phyloP scores from a whole-genome alignment of 345 rosid genomes.

The Eucalyptus cloeziana region DNA sequence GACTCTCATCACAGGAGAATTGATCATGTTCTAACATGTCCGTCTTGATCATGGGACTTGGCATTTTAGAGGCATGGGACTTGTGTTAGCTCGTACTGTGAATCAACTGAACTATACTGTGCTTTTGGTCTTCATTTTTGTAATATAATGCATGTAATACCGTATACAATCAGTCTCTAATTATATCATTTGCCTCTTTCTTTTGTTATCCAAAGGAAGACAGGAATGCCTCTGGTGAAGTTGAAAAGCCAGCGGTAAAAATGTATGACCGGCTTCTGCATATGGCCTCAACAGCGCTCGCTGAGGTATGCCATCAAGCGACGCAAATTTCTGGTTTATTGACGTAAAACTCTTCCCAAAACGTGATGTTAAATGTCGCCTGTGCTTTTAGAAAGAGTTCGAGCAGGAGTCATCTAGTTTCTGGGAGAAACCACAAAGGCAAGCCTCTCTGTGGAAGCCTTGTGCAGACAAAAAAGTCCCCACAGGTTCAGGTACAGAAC shows the following conservation, averaged over 20 bases:
- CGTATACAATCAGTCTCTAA: background rate
- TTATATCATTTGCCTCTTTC: background rate
- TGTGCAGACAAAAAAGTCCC: conserved; percentile 41
- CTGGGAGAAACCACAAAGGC: conserved; percentile 42
- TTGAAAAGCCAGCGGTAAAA: conserved; percentile 31
- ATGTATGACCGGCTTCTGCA: conserved; percentile 65
- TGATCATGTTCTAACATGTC: background rate
- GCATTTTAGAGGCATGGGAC: background rate
- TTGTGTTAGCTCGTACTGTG: background rate
- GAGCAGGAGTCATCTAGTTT: conserved; percentile 30
- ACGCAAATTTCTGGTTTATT: background rate
- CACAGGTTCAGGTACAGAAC: conserved; percentile 12
- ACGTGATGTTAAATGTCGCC: background rate
- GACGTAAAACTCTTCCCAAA: background rate
- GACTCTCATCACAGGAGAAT: background rate
- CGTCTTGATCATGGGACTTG: background rate
- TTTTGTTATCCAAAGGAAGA: conserved; percentile 12
- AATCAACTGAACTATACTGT: background rate
- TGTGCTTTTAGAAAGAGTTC: conserved; percentile 31
- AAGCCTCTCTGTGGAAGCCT: conserved; percentile 68
- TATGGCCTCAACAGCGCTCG: conserved; percentile 60
- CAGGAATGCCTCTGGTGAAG: background rate
- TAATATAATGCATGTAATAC: background rate
- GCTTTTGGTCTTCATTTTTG: background rate
- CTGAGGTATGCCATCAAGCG: conserved; percentile 29